Base-by-base conservation (phyloP, 2,329 filamentous ascomycete species). In the Davidsoniella neocaledoniae region DNA sequence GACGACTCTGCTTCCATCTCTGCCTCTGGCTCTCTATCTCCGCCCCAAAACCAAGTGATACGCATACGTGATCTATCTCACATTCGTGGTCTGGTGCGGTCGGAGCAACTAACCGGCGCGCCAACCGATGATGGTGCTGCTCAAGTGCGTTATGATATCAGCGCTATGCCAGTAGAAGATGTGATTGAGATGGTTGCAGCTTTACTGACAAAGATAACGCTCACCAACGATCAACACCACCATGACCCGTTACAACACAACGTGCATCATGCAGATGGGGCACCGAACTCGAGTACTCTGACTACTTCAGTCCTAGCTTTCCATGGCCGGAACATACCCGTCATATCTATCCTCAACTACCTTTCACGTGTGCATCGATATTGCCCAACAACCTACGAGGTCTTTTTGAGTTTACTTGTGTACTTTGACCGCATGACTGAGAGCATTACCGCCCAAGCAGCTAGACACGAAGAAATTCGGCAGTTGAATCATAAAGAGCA, bases 341-440 rank as follows among this genome's bases (percentile, higher is more conserved):
- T 84, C 60, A 98, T 98, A 59, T 94, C 88, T 17, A 96, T 98
- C 54, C 70, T 94, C 54, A 96, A 87, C 71, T 98, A 98, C 60
- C 69, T 98, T 48, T 90, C 82, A 58, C 81, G 91, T 53, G 96
- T 98, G 62, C 90, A 98, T 68, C 95, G 95, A 68, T 98, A 98
- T 66, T 98, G 91, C 60, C 91, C 91, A 0, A 96, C 91, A 5
- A 96, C 91, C 0, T 98, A 94, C 62, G 91, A 98, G 65, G 91
- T 98, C 0, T 98, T 98, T 61, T 68, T 98, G 53, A 95, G 88
- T 61, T 67, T 98, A 59, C 68, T 98, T 50, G 88, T 98, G 29
- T 98, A 96, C 65, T 98, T 98, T 65, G 91, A 98, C 63, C 83
- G 91, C 54, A 98, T 98, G 91, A 95, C 90, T 41, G 91, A 96